A percentile compares a stretch with the other conserved stretches of the same genome.
These are phyloP conservation scores for Fusarium sp. DNA, from an alignment of 2,329 filamentous ascomycete species.

Conservation along the genomic window DNA sequence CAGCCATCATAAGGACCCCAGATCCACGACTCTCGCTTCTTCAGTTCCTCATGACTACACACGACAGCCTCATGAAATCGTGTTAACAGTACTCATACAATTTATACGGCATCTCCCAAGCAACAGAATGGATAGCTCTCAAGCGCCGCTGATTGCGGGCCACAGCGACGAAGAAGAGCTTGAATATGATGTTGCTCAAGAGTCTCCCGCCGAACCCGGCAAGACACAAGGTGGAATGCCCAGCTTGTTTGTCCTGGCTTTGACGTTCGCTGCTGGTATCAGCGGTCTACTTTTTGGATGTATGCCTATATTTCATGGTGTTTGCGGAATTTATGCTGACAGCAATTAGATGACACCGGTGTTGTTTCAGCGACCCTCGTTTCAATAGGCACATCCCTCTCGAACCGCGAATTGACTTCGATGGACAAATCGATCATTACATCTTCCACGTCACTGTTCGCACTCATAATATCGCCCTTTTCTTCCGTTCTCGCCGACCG, in stretches of 20 bases:
- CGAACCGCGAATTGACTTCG: conserved; percentile 66
- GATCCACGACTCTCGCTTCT: conserved; percentile 11
- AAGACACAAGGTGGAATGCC: conserved; percentile 51
- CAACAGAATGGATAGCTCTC: conserved; percentile 52
- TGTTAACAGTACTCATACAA: conserved; percentile 6
- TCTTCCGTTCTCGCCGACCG: conserved; percentile 73
- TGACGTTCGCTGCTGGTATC: conserved; percentile 75
- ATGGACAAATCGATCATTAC: conserved; percentile 79
- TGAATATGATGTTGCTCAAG: conserved; percentile 48
- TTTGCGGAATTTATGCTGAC: conserved; percentile 1
- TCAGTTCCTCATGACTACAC: conserved; percentile 25
- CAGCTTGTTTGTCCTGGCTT: conserved; percentile 68
- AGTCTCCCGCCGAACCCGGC: conserved; percentile 41
- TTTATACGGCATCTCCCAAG: not conserved
- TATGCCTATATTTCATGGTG: conserved; percentile 51
- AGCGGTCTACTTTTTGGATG: conserved; percentile 77
- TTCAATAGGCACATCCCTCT: conserved; percentile 71
- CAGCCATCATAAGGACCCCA: conserved; percentile 36
- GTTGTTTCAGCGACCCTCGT: conserved; percentile 77
- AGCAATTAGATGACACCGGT: conserved; percentile 69
- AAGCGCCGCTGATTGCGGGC: conserved; percentile 55
- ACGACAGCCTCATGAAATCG: conserved; percentile 30
- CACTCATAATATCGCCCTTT: conserved; percentile 72
- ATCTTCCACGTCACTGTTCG: conserved; percentile 75
- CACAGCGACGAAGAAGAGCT: conserved; percentile 50